Conservation (phyloP, 495 filamentous ascomycete species). For the Lasiosphaeria miniovina region DNA sequence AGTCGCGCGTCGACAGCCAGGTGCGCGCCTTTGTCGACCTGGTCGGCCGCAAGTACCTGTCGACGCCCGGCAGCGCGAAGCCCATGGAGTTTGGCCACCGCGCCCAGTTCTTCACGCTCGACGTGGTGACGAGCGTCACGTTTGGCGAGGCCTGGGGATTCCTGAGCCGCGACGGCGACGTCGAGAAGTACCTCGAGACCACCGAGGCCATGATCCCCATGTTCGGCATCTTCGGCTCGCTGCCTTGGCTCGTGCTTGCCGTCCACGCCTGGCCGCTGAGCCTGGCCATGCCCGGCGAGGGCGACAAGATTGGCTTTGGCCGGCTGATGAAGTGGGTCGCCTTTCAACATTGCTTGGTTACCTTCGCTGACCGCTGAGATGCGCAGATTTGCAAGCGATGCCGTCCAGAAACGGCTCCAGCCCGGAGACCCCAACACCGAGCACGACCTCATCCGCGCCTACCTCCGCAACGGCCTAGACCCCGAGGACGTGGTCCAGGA, state of each 20-base stretch:
- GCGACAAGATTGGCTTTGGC: constrained; percentile 27
- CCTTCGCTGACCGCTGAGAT: not conserved
- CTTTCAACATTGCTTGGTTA: not conserved
- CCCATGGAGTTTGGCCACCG: constrained; percentile 52
- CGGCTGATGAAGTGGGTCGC: constrained; percentile 23
- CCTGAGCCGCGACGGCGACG: constrained; percentile 27
- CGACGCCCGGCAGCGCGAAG: constrained; percentile 41
- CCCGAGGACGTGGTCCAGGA: constrained; percentile 11
- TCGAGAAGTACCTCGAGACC: constrained; percentile 18
- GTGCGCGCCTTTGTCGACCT: constrained; percentile 40
- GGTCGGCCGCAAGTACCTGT: constrained; percentile 50
- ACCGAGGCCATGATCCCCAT: constrained; percentile 58
- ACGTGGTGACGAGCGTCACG: constrained; percentile 46
- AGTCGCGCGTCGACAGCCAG: constrained; percentile 44
- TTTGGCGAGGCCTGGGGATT: constrained; percentile 34
- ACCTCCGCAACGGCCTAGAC: constrained; percentile 9
- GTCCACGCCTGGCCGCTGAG: constrained; percentile 15
- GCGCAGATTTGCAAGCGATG: constrained; percentile 2
- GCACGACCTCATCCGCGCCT: constrained; percentile 7
- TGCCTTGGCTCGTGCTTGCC: not conserved
- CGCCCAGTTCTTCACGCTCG: constrained; percentile 56
- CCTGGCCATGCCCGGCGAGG: constrained; percentile 18
- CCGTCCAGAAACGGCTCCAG: constrained; percentile 7
- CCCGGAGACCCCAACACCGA: constrained; percentile 3
- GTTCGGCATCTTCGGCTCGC: constrained; percentile 46